Conservation (phyloP, 306 rosid genomes). For the Cicer pinnatifidum region DNA sequence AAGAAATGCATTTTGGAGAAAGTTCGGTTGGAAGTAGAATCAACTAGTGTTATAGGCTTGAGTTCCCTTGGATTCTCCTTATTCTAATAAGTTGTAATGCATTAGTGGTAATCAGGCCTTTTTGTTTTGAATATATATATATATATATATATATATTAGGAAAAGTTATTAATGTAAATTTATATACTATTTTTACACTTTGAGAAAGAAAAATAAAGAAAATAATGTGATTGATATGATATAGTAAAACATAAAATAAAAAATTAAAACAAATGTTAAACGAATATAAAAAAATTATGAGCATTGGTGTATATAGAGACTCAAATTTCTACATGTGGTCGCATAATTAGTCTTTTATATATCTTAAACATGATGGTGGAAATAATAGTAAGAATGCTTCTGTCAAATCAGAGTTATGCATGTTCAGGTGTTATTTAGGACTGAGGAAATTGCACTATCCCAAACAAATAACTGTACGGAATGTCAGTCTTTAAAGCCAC, state of each 20-base stretch:
- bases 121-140: neutral
- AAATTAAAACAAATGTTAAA: too few species aligned
- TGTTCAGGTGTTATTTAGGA: neutral
- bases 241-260: too few species aligned
- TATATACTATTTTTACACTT: too few species aligned
- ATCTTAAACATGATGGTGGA: neutral
- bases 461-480: neutral
- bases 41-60: neutral
- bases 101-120: neutral
- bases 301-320: neutral
- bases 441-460: neutral
- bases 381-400: neutral
- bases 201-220: too few species aligned
- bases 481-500: neutral
- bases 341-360: neutral
- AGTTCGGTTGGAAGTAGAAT: constrained; percentile 1
- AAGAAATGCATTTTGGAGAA: neutral
- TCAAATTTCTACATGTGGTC: neutral
- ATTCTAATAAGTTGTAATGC: constrained; percentile 10
- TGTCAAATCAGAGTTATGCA: constrained; percentile 4
- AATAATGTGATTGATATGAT: too few species aligned
- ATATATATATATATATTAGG: too few species aligned
- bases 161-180: too few species aligned
- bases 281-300: too few species aligned
- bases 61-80: neutral